Conservation (phyloP, 441 rosid genomes). For the Biscutella laevigata region DNA sequence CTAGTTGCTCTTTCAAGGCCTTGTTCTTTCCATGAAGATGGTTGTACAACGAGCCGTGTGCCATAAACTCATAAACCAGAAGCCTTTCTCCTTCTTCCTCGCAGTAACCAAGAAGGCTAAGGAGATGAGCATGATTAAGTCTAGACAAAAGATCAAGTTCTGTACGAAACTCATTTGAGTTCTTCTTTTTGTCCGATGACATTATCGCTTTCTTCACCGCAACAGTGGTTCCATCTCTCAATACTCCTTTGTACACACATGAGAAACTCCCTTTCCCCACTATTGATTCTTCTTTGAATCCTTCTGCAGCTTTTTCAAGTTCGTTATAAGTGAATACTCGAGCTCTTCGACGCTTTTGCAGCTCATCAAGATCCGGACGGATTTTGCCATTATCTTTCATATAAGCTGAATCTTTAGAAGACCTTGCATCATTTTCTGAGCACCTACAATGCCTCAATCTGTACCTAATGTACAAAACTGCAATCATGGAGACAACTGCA, state of each 20-base stretch:
- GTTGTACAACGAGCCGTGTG: constrained; percentile 82
- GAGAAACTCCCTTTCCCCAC: constrained; percentile 97
- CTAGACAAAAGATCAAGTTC: constrained; percentile 93
- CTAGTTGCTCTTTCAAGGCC: too few relatives aligned
- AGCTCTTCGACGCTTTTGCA: constrained; percentile 69
- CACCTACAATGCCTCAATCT: too few relatives aligned
- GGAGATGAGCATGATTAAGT: constrained; percentile 84
- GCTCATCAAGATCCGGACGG: constrained; percentile 63
- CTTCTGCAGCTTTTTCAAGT: constrained; percentile 63
- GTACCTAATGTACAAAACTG: constrained; percentile 57
- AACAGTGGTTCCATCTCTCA: constrained; percentile 75
- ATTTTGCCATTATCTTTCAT: too few relatives aligned
- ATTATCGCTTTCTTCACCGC: constrained; percentile 87
- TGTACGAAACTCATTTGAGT: constrained; percentile 80
- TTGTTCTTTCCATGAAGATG: constrained; percentile 84
- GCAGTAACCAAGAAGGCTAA: constrained; percentile 85
- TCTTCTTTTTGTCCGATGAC: constrained; percentile 72
- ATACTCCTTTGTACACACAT: constrained; percentile 76
- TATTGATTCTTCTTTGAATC: constrained; percentile 80
- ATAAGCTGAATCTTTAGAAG: constrained; percentile 44
- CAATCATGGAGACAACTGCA: constrained; percentile 42
- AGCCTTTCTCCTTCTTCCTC: constrained; percentile 88
- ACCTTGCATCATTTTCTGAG: constrained; percentile 35
- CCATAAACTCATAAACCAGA: constrained; percentile 92
- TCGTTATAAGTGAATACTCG: constrained; percentile 68